These are phyloP conservation scores for Schoenoplectus triqueter DNA, from an alignment of 202 grass and related monocot species.

Conservation along the genomic window DNA sequence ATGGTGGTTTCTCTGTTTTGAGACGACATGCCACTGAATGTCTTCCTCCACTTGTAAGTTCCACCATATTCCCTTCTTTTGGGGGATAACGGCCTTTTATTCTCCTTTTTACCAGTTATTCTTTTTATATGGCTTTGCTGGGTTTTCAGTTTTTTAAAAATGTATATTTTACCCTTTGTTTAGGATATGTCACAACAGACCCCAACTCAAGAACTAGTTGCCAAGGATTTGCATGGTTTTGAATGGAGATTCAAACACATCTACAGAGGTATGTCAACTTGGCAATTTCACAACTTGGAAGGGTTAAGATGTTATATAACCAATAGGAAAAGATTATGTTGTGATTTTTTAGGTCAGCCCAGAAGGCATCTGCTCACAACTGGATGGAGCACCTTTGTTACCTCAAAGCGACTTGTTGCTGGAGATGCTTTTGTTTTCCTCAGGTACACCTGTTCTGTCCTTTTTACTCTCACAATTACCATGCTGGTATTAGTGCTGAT, in stretches of 20 bases:
- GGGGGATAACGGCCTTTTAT: conserved; percentile 26
- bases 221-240: conserved; percentile 73
- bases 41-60: conserved; percentile 53
- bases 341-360: conserved; percentile 67
- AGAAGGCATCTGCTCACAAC: conserved; percentile 86
- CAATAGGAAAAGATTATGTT: conserved; percentile 9
- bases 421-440: conserved; percentile 94
- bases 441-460: conserved; percentile 51
- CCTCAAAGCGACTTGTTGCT: conserved; percentile 78
- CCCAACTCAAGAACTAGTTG: conserved; percentile 84
- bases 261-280: conserved; percentile 63
- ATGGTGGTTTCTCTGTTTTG: conserved; percentile 95
- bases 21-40: conserved; percentile 93
- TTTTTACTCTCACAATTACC: conserved; percentile 1
- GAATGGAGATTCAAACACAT: conserved; percentile 99
- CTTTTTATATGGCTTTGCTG: conserved; percentile 4
- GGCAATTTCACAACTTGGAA: conserved; percentile 3
- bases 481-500: background rate
- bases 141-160: conserved; percentile 21
- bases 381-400: conserved; percentile 96
- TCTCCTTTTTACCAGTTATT: background rate
- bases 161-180: background rate
- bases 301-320: background rate
- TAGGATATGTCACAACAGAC: conserved; percentile 85
- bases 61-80: conserved; percentile 9